Base-by-base conservation (phyloP, 805 yeast species). In the Barnettozyma siamensis region DNA sequence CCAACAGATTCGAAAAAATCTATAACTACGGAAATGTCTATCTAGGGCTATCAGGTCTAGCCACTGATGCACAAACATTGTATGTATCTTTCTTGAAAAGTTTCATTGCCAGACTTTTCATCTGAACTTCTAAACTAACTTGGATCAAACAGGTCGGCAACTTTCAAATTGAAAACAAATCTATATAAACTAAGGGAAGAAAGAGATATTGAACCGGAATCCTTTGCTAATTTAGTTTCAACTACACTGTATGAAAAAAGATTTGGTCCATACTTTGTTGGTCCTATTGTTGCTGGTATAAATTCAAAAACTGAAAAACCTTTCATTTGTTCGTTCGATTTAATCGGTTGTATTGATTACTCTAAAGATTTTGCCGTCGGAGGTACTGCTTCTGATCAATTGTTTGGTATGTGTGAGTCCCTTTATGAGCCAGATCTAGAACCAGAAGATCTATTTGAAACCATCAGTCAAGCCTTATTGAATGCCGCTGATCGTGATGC, bases 401-500 rank as follows among this genome's bases (percentile, higher is more conserved):
- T 93, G 43, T 93, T 83, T 60, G 99, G 99, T 64, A 91, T 93
- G 97, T 94, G 99, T 67, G 99, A 93, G 68, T 76, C 95, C 11
- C 72, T 93, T 44, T 94, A 88, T 65, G 98, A 93, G 66, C 97
- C 98, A 32, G 70, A 85, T 57, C 71, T 94, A 53, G 97, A 79
- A 62, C 88, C 98, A 6, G 98, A 93, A 52, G 96, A 93, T 63
- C 70, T 93, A 53, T 93, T 93, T 59, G 98, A 93, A 65, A 91
- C 98, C 31, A 84, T 88, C 51, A 80, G 94, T 53, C 99, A 93
- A 66, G 91, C 97, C 1, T 69, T 93, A 45, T 70, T 93, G 69
- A 88, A 85, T 61, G 98, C 96, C 16, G 94, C 85, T 29, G 99
- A 93, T 65, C 84, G 99, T 72, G 99, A 93, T 65, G 95, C 97